Base-by-base conservation (phyloP, 2,329 filamentous ascomycete genomes). In the Teratosphaeria zuluensis region DNA sequence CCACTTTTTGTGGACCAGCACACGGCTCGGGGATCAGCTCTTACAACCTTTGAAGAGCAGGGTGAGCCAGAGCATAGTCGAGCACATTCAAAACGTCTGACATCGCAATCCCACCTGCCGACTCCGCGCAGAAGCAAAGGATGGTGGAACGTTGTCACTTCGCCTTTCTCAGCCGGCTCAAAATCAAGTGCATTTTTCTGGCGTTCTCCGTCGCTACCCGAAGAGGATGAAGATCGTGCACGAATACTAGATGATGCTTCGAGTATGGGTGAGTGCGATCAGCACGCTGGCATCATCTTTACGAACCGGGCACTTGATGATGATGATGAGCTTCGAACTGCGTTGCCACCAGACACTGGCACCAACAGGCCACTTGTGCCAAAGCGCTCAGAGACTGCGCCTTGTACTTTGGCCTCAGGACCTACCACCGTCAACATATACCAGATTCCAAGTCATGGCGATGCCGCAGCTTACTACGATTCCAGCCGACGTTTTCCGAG, bases 111-210 rank as follows among this genome's bases (percentile, higher is more conserved):
- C 76, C 24, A 74, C 66, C 66, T 74, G 5, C 82, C 81, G 48
- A 82, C 81, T 31, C 80, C 77, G 51, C 80, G 82, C 11, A 80
- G 79, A 58, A 86, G 85, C 30, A 79, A 80, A 60, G 88, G 88
- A 21, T 91, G 88, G 87, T 91, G 88, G 88, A 88, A 89, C 66
- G 80, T 88, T 63, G 83, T 91, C 58, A 85, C 82, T 7, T 88
- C 87, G 1, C 88, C 88, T 0, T 90, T 90, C 66, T 70, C 69
- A 24, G 66, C 69, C 1, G 62, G 58, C 38, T 64, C 66, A 1
- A 57, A 62, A 11, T 58, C 61, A 1, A 59, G 54, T 30, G 56
- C 57, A 11, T 52, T 57, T 28, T 72, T 70, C 59, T 68, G 63
- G 64, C 63, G 59, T 12, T 70, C 69, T 16, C 65, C 68, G 8